Evolutionary conservation across 1,284 basidiomycete genomes (phyloP).

Genomic region (Cryptococcus sp.): DNA sequence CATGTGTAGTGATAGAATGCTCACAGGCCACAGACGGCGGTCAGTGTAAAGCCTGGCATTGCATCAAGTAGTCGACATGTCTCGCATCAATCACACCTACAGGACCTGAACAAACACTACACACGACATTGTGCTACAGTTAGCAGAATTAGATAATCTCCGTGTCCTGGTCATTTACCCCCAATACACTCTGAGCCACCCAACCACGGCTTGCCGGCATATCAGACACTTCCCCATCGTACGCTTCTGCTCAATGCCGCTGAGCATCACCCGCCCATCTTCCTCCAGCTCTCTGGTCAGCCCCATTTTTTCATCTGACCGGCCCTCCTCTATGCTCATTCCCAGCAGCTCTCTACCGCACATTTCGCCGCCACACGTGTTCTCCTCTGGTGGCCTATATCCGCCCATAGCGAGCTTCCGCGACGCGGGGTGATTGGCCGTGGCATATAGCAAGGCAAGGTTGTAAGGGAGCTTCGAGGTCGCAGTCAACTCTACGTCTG

Average conservation of each 20-base stretch:
- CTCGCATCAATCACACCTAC: too few relatives aligned
- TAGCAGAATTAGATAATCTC: too few relatives aligned
- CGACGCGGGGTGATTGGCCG: constrained; percentile 24
- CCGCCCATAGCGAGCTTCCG: constrained; percentile 29
- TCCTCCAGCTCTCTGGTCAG: background rate
- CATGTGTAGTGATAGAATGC: constrained; percentile 7
- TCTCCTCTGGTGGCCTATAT: constrained; percentile 17
- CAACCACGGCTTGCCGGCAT: constrained; percentile 17
- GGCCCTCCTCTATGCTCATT: background rate
- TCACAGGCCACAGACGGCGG: background rate
- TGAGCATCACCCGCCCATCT: constrained; percentile 3
- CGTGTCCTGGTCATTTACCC: constrained; percentile 1
- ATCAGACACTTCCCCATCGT: constrained; percentile 16
- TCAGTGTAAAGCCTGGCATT: background rate
- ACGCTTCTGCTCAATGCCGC: too few relatives aligned
- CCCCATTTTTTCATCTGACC: background rate
- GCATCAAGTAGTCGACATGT: too few relatives aligned
- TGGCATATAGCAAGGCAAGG: constrained; percentile 25
- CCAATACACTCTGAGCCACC: constrained; percentile 21
- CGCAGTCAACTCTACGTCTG: background rate
- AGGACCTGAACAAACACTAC: too few relatives aligned
- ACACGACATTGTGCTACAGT: too few relatives aligned
- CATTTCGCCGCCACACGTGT: constrained; percentile 24
- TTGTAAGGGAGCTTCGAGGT: constrained; percentile 23
- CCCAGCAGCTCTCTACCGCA: constrained; percentile 11